Conservation (phyloP, 2,329 filamentous ascomycete species). For the Diaporthe capsici region DNA sequence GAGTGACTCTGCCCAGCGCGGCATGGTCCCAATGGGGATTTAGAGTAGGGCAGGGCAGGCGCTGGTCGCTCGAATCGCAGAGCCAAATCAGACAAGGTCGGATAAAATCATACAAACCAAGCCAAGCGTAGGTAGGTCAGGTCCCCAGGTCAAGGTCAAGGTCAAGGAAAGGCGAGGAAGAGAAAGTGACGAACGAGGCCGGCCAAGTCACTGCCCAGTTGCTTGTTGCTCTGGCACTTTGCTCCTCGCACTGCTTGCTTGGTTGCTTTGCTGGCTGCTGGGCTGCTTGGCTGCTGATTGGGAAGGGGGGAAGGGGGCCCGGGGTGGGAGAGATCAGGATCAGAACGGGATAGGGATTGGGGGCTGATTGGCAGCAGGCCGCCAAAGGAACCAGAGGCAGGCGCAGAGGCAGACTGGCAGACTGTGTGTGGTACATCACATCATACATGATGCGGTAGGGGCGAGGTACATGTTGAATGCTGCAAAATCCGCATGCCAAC, state of each 20-base stretch:
- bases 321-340: background rate
- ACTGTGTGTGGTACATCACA: constrained; percentile 25
- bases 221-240: constrained; percentile 12
- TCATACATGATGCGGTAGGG: background rate
- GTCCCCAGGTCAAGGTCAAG: background rate
- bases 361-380: background rate
- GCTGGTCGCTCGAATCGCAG: constrained; percentile 14
- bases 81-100: constrained; percentile 30
- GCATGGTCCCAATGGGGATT: constrained; percentile 26
- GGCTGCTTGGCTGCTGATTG: constrained; percentile 7
- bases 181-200: background rate
- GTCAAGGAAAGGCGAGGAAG: background rate
- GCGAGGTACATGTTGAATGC: background rate
- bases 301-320: background rate
- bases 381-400: background rate
- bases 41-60: constrained; percentile 8
- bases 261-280: background rate
- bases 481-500: background rate
- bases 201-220: constrained; percentile 18
- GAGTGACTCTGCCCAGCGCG: constrained; percentile 23
- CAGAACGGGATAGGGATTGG: background rate
- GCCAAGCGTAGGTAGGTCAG: constrained; percentile 3
- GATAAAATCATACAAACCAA: constrained; percentile 24
- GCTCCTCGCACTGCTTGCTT: constrained; percentile 15
- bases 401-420: constrained; percentile 5